Evolutionary conservation across 2,329 filamentous ascomycete genomes (phyloP).

Genomic region (Monilinia vaccinii-corymbosi): DNA sequence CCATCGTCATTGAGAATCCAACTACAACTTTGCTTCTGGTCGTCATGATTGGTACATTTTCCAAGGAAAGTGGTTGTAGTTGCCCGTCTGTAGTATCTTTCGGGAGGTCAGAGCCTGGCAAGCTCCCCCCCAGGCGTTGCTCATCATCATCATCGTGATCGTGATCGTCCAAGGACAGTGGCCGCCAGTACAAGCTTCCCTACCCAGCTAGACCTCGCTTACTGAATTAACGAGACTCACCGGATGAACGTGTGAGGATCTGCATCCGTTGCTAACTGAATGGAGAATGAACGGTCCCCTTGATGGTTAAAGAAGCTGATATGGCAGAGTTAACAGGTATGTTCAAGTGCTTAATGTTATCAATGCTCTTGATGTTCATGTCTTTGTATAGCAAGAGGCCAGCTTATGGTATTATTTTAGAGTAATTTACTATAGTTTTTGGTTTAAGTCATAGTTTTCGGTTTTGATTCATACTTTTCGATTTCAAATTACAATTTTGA

Average conservation of each 20-base stretch:
- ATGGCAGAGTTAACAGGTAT: background rate
- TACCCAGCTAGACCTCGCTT: background rate
- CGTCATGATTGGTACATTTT: background rate
- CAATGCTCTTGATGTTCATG: background rate
- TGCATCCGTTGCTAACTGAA: background rate
- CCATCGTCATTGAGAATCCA: background rate
- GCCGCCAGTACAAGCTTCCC: background rate
- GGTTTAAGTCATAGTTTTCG: too few species aligned
- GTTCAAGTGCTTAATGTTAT: background rate
- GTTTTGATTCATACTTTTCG: too few species aligned
- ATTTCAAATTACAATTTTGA: too few species aligned
- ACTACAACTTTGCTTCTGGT: background rate
- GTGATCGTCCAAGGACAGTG: background rate
- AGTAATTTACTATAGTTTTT: too few species aligned
- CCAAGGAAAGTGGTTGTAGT: background rate
- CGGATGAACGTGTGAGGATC: background rate
- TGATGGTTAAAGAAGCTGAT: background rate
- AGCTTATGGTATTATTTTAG: too few species aligned
- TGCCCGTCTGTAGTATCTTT: too few species aligned
- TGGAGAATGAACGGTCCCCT: background rate
- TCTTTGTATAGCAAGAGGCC: background rate
- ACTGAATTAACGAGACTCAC: too few species aligned
- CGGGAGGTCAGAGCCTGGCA: too few species aligned
- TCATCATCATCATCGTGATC: too few species aligned
- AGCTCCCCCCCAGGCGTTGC: too few species aligned